Conservation (phyloP, 345 rosid genomes). For the Psidium guajava region DNA sequence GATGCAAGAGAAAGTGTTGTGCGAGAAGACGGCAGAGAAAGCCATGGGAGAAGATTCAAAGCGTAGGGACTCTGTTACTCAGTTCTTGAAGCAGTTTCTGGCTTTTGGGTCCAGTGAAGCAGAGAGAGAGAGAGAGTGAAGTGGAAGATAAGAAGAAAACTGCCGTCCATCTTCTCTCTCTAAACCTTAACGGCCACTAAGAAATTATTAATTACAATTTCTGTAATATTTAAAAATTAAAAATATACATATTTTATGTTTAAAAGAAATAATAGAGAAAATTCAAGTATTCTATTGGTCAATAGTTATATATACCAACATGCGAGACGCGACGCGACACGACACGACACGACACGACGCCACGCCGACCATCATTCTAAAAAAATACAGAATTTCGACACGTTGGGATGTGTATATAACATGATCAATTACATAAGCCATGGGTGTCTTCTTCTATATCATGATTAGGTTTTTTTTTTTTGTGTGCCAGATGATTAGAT, state of each 20-base stretch:
- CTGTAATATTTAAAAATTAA: not conserved
- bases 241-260: not conserved
- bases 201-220: not conserved
- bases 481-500: too few relatives aligned
- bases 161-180: not conserved
- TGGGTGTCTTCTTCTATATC: too few relatives aligned
- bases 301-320: too few relatives aligned
- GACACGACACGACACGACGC: too few relatives aligned
- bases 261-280: not conserved
- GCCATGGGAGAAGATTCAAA: slow-evolving; percentile 31
- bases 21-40: slow-evolving; percentile 38
- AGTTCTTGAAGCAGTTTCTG: not conserved
- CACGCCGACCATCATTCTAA: too few relatives aligned
- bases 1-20: slow-evolving; percentile 13
- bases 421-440: too few relatives aligned
- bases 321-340: too few relatives aligned
- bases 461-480: too few relatives aligned
- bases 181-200: not conserved
- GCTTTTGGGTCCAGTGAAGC: not conserved
- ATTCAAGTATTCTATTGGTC: not conserved
- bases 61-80: not conserved
- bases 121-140: not conserved
- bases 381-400: too few relatives aligned
- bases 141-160: not conserved
- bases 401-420: too few relatives aligned